A percentile compares a stretch with the other conserved stretches of the same genome.
Conservation (phyloP, 768 basidiomycete species). For the Stropharia rugosoannulata region DNA sequence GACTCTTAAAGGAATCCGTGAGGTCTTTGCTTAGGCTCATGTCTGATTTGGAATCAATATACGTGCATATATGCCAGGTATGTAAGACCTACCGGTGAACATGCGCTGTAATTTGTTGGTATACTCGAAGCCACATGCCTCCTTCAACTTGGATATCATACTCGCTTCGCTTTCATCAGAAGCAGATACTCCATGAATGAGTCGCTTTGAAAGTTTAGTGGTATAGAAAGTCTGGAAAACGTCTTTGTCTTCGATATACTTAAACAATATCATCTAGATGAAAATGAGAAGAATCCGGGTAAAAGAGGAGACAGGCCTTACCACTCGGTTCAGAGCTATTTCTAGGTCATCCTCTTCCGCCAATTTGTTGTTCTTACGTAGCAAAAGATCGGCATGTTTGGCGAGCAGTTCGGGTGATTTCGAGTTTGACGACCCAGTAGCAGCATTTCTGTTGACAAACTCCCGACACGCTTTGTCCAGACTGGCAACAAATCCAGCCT, state of each 20-base stretch:
- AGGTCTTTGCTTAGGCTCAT: slow-evolving; percentile 95
- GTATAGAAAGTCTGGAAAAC: slow-evolving; percentile 99
- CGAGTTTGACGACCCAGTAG: slow-evolving; percentile 80
- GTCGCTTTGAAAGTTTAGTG: slow-evolving; percentile 88
- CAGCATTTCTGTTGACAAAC: slow-evolving; percentile 92
- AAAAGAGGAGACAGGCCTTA: slow-evolving; percentile 32
- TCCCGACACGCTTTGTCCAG: slow-evolving; percentile 94
- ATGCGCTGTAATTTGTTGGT: slow-evolving; percentile 95
- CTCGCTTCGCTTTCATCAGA: slow-evolving; percentile 96
- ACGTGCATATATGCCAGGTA: background rate
- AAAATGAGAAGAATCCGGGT: slow-evolving; percentile 19
- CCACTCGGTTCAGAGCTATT: slow-evolving; percentile 86
- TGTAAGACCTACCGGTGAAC: slow-evolving; percentile 74
- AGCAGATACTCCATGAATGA: slow-evolving; percentile 87
- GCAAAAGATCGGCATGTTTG: slow-evolving; percentile 84
- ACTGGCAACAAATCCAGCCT: slow-evolving; percentile 91
- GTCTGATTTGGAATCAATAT: slow-evolving; percentile 44
- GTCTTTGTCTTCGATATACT: slow-evolving; percentile 98
- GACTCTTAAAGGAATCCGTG: slow-evolving; percentile 92
- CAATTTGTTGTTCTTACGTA: slow-evolving; percentile 95
- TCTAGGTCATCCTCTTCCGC: slow-evolving; percentile 91
- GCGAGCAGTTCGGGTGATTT: slow-evolving; percentile 93
- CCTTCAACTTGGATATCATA: slow-evolving; percentile 98
- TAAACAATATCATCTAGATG: slow-evolving; percentile 91
- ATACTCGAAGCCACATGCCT: slow-evolving; percentile 95